These are phyloP conservation scores for Mycena olivaceomarginata DNA, from an alignment of 768 basidiomycete genomes.

Conservation along the genomic window DNA sequence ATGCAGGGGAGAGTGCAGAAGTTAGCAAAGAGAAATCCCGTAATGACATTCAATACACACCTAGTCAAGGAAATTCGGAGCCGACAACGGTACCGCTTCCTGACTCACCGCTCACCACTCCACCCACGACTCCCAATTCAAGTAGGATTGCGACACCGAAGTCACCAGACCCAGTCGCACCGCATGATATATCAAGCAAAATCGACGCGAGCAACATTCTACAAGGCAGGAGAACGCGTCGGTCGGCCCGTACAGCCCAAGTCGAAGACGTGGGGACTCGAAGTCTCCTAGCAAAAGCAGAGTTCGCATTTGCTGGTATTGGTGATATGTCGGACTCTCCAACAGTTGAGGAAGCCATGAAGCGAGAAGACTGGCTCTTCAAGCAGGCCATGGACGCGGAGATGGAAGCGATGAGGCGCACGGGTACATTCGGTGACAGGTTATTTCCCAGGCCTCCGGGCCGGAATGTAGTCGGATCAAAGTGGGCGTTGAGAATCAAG, in stretches of 20 bases:
- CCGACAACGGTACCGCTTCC: slow-evolving; percentile 11
- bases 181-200: slow-evolving; percentile 20
- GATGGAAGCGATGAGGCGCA: slow-evolving; percentile 24
- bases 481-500: too few species aligned
- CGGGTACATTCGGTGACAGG: slow-evolving; percentile 34
- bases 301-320: slow-evolving; percentile 29
- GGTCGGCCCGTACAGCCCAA: slow-evolving; percentile 1
- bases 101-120: slow-evolving; percentile 33
- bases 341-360: slow-evolving; percentile 32
- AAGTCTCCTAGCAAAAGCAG: slow-evolving; percentile 1
- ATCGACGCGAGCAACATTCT: slow-evolving; percentile 32
- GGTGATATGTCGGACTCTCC: slow-evolving; percentile 29
- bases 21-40: not conserved
- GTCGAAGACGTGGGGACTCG: not conserved
- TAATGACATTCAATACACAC: slow-evolving; percentile 33
- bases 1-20: slow-evolving; percentile 38
- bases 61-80: not conserved
- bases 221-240: slow-evolving; percentile 26
- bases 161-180: not conserved
- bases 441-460: too few species aligned
- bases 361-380: slow-evolving; percentile 29
- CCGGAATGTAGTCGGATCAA: too few species aligned
- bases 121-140: slow-evolving; percentile 13
- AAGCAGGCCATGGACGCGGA: slow-evolving; percentile 28
- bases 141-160: not conserved